Conservation (phyloP, 352 stramenopile genomes). For the Globisporangium spinosum region DNA sequence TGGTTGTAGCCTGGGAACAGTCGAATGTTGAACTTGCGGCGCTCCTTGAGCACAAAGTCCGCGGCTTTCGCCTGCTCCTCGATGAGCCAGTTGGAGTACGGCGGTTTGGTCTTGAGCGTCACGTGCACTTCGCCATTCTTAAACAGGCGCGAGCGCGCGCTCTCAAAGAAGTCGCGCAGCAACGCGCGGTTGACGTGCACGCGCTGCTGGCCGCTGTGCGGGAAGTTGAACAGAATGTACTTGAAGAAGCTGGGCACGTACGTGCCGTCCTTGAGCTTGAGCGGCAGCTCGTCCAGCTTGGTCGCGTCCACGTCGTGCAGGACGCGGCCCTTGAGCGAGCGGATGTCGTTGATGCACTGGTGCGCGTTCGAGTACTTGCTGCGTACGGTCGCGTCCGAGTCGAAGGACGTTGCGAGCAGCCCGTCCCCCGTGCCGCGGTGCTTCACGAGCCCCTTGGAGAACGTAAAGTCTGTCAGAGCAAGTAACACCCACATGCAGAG, state of each 20-base stretch:
- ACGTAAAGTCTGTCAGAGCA: constrained; percentile 64
- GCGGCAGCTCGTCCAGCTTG: constrained; percentile 55
- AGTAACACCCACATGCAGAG: background rate
- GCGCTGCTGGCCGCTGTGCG: constrained; percentile 83
- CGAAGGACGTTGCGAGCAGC: constrained; percentile 74
- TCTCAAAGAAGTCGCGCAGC: constrained; percentile 84
- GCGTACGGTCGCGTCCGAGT: constrained; percentile 58
- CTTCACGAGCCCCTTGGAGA: constrained; percentile 61
- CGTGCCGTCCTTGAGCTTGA: constrained; percentile 20
- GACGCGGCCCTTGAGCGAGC: constrained; percentile 37
- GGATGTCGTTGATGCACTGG: constrained; percentile 61
- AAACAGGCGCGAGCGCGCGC: constrained; percentile 55
- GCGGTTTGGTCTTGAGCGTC: constrained; percentile 80
- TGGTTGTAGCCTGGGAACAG: constrained; percentile 85
- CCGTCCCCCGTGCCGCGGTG: constrained; percentile 54
- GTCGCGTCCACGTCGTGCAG: constrained; percentile 83
- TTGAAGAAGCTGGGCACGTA: constrained; percentile 57
- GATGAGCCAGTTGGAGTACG: constrained; percentile 87
- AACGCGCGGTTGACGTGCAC: constrained; percentile 85
- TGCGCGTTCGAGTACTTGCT: constrained; percentile 78
- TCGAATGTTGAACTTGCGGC: constrained; percentile 63
- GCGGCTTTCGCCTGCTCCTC: constrained; percentile 73
- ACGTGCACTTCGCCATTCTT: constrained; percentile 71
- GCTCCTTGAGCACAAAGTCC: constrained; percentile 77
- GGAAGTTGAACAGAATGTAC: constrained; percentile 89